A percentile compares a stretch with the other conserved stretches of the same genome.
Evolutionary conservation across 306 rosid genomes (phyloP).

Genomic region (Vachellia pachyceras): DNA sequence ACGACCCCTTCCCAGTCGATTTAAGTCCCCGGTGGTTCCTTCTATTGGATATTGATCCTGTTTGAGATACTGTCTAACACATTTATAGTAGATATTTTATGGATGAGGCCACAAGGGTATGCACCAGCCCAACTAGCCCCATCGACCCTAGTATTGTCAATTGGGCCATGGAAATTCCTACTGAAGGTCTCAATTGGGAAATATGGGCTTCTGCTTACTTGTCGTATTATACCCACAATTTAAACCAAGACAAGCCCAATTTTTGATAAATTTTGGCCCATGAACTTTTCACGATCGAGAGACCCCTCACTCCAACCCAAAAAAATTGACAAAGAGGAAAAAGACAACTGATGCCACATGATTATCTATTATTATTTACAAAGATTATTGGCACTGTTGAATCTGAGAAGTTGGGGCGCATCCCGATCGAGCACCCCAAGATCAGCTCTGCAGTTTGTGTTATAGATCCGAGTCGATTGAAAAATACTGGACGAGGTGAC

Average conservation of each 20-base stretch:
- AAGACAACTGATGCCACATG: neutral
- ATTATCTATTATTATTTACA: neutral
- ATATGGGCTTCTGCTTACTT: neutral
- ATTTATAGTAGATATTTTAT: too few relatives aligned
- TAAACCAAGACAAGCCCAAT: neutral
- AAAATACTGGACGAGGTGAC: neutral
- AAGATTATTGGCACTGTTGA: neutral
- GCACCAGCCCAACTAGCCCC: too few relatives aligned
- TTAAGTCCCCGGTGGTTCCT: too few relatives aligned
- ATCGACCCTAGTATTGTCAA: too few relatives aligned
- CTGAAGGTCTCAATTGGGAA: neutral
- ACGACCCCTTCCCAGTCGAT: too few relatives aligned
- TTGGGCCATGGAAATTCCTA: neutral
- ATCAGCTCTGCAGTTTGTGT: neutral
- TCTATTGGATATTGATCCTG: too few relatives aligned
- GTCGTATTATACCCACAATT: neutral
- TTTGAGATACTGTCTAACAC: too few relatives aligned
- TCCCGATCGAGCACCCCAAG: neutral
- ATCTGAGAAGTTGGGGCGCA: neutral
- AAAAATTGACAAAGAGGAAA: fast-evolving
- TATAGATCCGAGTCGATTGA: neutral
- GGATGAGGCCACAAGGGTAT: too few relatives aligned
- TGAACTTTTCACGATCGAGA: neutral
- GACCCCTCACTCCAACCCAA: neutral
- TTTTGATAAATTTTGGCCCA: neutral